phyloP scores from a whole-genome alignment of 1,284 basidiomycete genomes.

The Sporisorium exsertum region DNA sequence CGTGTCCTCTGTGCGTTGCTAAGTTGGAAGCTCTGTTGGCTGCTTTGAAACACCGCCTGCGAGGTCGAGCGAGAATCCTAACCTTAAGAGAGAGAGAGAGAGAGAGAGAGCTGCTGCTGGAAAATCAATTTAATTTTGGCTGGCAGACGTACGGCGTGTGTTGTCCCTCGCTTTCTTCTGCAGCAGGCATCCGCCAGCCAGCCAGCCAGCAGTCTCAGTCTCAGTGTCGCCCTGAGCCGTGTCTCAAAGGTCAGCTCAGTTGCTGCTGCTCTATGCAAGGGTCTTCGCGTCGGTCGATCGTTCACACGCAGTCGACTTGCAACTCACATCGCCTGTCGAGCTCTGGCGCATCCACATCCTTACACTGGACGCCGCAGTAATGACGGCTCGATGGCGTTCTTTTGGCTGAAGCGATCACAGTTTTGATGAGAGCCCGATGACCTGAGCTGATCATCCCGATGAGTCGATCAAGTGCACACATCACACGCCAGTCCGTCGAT shows the following conservation, averaged over 20 bases:
- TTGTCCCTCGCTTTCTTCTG: neutral
- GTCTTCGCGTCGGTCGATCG: slow-evolving; percentile 15
- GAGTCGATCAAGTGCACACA: neutral
- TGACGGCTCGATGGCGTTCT: neutral
- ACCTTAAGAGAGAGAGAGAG: too few relatives aligned
- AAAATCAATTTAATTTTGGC: neutral
- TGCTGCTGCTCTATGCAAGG: slow-evolving; percentile 20
- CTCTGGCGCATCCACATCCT: too few relatives aligned
- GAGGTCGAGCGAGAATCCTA: too few relatives aligned
- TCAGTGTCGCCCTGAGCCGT: too few relatives aligned
- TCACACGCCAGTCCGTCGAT: neutral
- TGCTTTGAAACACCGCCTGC: neutral
- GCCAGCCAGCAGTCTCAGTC: neutral
- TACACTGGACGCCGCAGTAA: too few relatives aligned
- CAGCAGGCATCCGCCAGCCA: neutral
- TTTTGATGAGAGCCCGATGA: neutral
- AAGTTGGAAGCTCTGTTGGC: neutral
- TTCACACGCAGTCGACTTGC: neutral
- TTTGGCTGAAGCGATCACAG: neutral
- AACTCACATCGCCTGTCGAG: neutral
- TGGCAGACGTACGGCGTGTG: neutral
- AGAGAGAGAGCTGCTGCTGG: neutral
- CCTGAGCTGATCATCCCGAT: neutral
- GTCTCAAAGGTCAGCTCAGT: too few relatives aligned
- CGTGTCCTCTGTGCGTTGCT: neutral